Evolutionary conservation across 2,329 filamentous ascomycete genomes (phyloP), one percentile per base, ranked within the genome.

Genomic region (Neofusicoccum parvum): DNA sequence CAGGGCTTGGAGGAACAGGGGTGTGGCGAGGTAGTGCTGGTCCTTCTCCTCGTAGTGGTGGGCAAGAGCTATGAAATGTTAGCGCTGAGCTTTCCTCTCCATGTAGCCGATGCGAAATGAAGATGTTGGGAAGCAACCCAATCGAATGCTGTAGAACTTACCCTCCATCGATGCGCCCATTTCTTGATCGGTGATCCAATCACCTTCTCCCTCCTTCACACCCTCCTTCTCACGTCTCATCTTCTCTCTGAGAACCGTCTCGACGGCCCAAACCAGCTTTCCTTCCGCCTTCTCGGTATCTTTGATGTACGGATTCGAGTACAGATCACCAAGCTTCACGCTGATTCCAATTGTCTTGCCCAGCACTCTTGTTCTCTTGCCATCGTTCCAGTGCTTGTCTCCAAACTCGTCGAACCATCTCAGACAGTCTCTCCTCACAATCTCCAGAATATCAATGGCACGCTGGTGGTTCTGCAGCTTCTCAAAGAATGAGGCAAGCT

Each of bases 261-360:
- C 91, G 0, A 97, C 91, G 0, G 92, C 91, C 86, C 92, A 93
- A 1, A 92, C 83, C 45, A 97, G 83, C 17, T 86, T 82, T 72
- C 90, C 88, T 72, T 96, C 92, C 0, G 92, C 92, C 65, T 87
- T 85, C 41, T 93, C 88, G 1, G 86, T 82, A 63, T 96, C 85
- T 60, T 91, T 84, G 12, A 97, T 86, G 73, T 93, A 89, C 63
- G 91, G 87, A 67, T 90, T 88, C 4, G 89, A 85, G 77, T 96
- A 97, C 9, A 97, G 80, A 71, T 94, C 90, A 37, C 91, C 94
- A 6, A 98, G 84, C 80, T 97, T 97, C 64, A 95, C 87, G 70
- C 88, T 88, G 43, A 94, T 88, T 20, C 87, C 88, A 43, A 97
- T 86, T 3, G 88, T 85, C 75, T 91, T 94, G 68, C 86, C 88